Conservation (phyloP, 2,329 filamentous ascomycete species). For the Ilyonectria robusta region DNA sequence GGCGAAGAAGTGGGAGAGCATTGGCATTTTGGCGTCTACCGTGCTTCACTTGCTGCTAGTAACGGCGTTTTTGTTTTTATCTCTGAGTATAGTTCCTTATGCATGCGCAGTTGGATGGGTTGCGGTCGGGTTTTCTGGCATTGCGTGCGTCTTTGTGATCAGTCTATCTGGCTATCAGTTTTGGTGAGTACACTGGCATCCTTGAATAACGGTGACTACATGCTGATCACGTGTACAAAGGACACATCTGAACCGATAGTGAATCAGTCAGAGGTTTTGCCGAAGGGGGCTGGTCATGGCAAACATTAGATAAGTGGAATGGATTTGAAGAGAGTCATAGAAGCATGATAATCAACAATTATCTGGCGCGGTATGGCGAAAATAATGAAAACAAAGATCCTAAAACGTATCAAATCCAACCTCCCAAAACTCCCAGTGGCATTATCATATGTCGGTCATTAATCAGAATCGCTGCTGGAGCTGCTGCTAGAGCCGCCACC, state of each 20-base stretch:
- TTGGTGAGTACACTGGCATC: neutral
- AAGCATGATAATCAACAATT: neutral
- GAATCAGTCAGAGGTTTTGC: too few relatives aligned
- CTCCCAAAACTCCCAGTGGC: conserved; percentile 10
- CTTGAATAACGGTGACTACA: too few relatives aligned
- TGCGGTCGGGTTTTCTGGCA: neutral
- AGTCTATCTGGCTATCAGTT: neutral
- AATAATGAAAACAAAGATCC: neutral
- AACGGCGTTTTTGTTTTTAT: neutral
- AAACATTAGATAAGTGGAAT: neutral
- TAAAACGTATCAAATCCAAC: neutral
- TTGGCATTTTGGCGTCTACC: neutral
- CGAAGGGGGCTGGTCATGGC: too few relatives aligned
- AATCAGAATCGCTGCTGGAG: conserved; percentile 49
- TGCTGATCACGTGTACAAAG: neutral
- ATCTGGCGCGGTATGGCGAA: neutral
- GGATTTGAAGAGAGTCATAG: neutral
- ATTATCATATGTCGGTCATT: conserved; percentile 19
- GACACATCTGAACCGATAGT: neutral
- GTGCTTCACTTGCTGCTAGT: neutral
- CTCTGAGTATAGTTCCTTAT: neutral
- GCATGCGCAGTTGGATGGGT: neutral
- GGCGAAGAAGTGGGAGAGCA: neutral
- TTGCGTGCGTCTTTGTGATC: neutral
- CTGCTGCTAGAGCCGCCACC: conserved; percentile 36